A percentile compares a stretch with the other conserved stretches of the same genome.
These are phyloP conservation scores for Ganoderma meredithae DNA, from an alignment of 1,284 basidiomycete genomes.

Conservation along the genomic window DNA sequence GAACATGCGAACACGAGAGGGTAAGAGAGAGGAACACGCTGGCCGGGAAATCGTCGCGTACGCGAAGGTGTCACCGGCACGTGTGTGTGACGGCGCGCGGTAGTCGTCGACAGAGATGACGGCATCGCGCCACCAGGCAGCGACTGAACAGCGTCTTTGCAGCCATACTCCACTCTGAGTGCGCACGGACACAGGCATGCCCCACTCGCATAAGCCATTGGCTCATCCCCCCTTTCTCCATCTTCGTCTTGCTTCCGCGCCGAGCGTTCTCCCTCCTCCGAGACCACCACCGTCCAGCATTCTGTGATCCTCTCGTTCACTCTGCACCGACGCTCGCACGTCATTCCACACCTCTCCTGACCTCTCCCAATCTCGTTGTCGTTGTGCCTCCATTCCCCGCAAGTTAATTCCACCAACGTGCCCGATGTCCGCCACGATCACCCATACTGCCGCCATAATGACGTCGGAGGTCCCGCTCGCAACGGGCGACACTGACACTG, in stretches of 20 bases:
- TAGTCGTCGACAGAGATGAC: conserved; percentile 16
- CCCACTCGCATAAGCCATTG: conserved; percentile 16
- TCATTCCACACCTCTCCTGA: conserved; percentile 1
- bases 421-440: conserved; percentile 16
- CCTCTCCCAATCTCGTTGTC: not conserved
- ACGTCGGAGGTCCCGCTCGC: conserved; percentile 36
- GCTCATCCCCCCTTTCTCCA: conserved; percentile 4
- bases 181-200: conserved; percentile 11
- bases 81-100: conserved; percentile 25
- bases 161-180: not conserved
- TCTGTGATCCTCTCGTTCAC: not conserved
- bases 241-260: not conserved
- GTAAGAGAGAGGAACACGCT: too few relatives aligned
- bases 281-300: conserved; percentile 3
- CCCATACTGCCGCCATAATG: conserved; percentile 26
- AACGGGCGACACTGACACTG: conserved; percentile 31
- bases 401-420: not conserved
- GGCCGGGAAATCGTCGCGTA: too few relatives aligned
- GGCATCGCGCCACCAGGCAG: conserved; percentile 22
- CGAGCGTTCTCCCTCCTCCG: not conserved
- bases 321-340: conserved; percentile 4
- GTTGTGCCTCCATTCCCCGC: not conserved
- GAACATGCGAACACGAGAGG: too few relatives aligned
- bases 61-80: conserved; percentile 6
- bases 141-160: not conserved